These are phyloP conservation scores for Beauveria asiatica DNA, from an alignment of 2,329 filamentous ascomycete species.

Conservation along the genomic window DNA sequence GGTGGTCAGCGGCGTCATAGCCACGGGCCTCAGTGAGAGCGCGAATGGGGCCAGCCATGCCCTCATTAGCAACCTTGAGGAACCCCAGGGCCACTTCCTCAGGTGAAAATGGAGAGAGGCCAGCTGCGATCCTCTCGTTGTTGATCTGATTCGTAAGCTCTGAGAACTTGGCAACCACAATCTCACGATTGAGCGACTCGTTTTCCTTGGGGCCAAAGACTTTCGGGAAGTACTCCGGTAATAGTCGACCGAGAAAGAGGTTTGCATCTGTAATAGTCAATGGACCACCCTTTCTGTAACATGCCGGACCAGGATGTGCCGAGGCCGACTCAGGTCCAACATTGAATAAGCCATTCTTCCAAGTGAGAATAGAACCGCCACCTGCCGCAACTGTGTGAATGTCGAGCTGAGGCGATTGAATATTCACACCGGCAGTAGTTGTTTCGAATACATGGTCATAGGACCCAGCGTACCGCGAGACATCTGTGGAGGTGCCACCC, in stretches of 20 bases:
- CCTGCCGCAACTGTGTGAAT: constrained; percentile 76
- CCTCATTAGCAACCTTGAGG: constrained; percentile 28
- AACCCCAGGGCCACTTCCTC: constrained; percentile 30
- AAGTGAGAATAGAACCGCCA: constrained; percentile 62
- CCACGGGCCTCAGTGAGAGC: constrained; percentile 28
- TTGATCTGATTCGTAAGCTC: constrained; percentile 36
- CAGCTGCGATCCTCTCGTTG: constrained; percentile 20
- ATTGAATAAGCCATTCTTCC: constrained; percentile 63
- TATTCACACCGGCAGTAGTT: constrained; percentile 68
- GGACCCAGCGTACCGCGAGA: constrained; percentile 53
- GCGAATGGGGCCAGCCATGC: constrained; percentile 28
- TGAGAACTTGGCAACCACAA: constrained; percentile 30
- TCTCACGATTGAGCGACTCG: constrained; percentile 36
- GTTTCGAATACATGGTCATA: constrained; percentile 55
- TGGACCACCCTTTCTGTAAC: constrained; percentile 64
- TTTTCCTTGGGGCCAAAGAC: constrained; percentile 65
- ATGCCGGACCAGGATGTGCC: constrained; percentile 63
- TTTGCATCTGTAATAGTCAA: constrained; percentile 67
- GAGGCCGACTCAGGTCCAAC: constrained; percentile 65
- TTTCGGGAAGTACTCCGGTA: constrained; percentile 60
- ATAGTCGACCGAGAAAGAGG: constrained; percentile 52
- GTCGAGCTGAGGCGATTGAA: constrained; percentile 71
- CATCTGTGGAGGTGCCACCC: constrained; percentile 65
- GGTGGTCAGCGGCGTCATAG: constrained; percentile 26
- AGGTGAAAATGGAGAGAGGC: constrained; percentile 20